Base-by-base conservation (phyloP, 306 rosid genomes). In the Styphnolobium japonicum region DNA sequence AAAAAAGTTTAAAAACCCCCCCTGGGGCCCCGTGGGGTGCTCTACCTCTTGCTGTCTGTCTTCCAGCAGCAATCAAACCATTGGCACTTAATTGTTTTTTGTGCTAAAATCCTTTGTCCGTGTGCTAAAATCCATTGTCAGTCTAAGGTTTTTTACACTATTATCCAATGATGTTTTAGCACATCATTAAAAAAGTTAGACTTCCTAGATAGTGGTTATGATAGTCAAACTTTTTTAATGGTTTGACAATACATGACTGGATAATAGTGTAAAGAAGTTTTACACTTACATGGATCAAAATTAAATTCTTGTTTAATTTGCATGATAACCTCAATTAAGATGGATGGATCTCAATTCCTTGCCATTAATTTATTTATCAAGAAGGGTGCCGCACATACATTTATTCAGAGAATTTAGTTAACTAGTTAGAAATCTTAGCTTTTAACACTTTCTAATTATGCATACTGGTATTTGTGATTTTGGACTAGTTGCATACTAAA, bases 401-500 rank as follows among this genome's bases (percentile, higher is more conserved):
- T 51, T 49, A 7, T 62, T 33, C 39, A 18, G 37, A 5, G 48
- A 58, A 48, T 37, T 58, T 67, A 23, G 52, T 62, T 8, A 21
- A 25, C 51, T 45, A 21, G 21, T 51, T 36, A 21, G 65, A 64
- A 77, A 76, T 61, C 25, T 15, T 43, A 6, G 33, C 16, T 55
- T 51, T n/a, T 39, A 36, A 52, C 43, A 7, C 77, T 56, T 52
- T 48, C 72, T 61, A 10, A 46, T 23, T 34, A 34, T 15, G 43
- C 49, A 43, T 52, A n/a, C 48, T 65, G 53, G 52, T 67, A 75
- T 53, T 18, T 37, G 27, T 49, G 64, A 73, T 58, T 48, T 18
- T 71, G 65, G 52, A 81, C 63, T 40, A 23, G 53, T 23, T 53
- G 69, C 81, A 43, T 62, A 73, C 80, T 75, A 65, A 86, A 33